phyloP scores from a whole-genome alignment of 2,329 filamentous ascomycete species.

The Corynespora cassiicola region DNA sequence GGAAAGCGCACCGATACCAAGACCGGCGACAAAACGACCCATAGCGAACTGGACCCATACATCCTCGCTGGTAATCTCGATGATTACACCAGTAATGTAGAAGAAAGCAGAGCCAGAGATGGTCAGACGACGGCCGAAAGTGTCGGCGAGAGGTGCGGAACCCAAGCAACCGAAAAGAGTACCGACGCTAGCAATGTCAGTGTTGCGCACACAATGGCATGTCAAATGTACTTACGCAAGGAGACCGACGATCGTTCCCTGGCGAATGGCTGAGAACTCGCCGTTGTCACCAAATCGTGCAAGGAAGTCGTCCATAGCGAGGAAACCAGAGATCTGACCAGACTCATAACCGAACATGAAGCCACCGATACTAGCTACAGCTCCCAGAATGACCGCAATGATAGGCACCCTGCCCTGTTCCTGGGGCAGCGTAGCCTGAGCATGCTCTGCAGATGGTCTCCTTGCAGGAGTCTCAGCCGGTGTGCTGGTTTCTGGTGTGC shows the following conservation, averaged over 20 bases:
- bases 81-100: conserved; percentile 68
- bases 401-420: conserved; percentile 31
- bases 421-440: conserved; percentile 13
- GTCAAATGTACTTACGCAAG: conserved; percentile 32
- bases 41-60: conserved; percentile 69
- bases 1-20: conserved; percentile 70
- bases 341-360: conserved; percentile 44
- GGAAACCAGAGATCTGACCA: conserved; percentile 38
- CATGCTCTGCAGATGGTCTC: conserved; percentile 23
- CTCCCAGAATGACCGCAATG: conserved; percentile 36
- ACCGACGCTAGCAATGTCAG: conserved; percentile 55
- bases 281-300: conserved; percentile 40
- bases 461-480: conserved; percentile 32
- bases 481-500: conserved; percentile 29
- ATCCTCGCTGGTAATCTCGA: conserved; percentile 66
- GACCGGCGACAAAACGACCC: conserved; percentile 68
- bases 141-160: conserved; percentile 65
- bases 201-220: no score
- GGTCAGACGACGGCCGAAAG: conserved; percentile 65
- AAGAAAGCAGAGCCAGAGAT: conserved; percentile 69
- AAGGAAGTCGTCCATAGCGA: conserved; percentile 43
- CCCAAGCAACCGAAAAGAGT: conserved; percentile 75
- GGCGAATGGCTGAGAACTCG: conserved; percentile 38
- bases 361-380: conserved; percentile 41
- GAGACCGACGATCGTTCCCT: conserved; percentile 44